Conservation (phyloP, 306 rosid species). For the Pueraria montana region DNA sequence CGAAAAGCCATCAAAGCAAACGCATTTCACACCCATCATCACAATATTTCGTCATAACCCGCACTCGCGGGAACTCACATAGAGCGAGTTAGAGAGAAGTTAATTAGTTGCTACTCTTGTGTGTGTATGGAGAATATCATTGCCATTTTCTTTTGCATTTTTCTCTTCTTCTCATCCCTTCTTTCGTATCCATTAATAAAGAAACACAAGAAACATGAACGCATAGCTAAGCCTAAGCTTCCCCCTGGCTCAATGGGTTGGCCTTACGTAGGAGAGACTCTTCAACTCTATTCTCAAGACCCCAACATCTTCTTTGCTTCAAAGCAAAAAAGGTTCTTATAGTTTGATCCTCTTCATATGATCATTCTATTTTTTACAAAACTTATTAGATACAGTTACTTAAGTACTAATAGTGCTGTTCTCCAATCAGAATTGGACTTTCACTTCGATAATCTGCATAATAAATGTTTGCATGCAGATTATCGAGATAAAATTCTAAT, state of each 20-base stretch:
- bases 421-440: too few species aligned
- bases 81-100: not conserved
- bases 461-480: too few species aligned
- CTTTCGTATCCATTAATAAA: conserved; percentile 47
- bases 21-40: not conserved
- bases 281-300: conserved; percentile 84
- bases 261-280: conserved; percentile 86
- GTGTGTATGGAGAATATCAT: conserved; percentile 65
- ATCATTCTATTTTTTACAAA: too few species aligned
- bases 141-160: conserved; percentile 41
- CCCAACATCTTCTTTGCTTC: conserved; percentile 78
- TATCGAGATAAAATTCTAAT: too few species aligned
- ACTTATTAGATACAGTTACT: too few species aligned
- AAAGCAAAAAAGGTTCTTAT: conserved; percentile 77
- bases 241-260: conserved; percentile 97
- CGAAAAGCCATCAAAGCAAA: not conserved
- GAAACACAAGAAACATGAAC: conserved; percentile 34
- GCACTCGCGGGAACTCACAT: conserved; percentile 1
- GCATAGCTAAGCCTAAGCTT: conserved; percentile 61
- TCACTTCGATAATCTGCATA: too few species aligned
- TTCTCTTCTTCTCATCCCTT: conserved; percentile 59
- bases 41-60: conserved; percentile 15
- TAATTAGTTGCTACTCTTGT: conserved; percentile 20
- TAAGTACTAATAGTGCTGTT: too few species aligned
- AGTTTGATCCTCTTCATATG: not conserved